A percentile compares a stretch with the other conserved stretches of the same genome.
Evolutionary conservation across 495 filamentous ascomycete species (phyloP).

Genomic region (Penicillium malachiteum): DNA sequence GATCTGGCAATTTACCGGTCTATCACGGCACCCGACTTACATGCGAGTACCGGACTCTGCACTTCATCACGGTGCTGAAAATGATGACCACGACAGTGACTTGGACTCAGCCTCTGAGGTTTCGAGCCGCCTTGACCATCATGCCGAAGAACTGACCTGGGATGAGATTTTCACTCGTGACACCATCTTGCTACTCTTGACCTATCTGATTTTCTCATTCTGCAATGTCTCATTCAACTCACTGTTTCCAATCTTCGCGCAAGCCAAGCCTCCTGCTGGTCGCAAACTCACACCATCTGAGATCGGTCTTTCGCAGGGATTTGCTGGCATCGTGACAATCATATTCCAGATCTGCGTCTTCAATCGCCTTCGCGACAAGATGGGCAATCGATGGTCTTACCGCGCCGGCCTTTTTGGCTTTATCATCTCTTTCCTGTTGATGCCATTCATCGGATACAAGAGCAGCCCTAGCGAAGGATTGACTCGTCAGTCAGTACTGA

Average conservation of each 20-base stretch:
- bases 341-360: slow-evolving; percentile 86
- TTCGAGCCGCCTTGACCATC: slow-evolving; percentile 33
- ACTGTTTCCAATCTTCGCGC: slow-evolving; percentile 87
- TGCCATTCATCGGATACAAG: slow-evolving; percentile 87
- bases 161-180: slow-evolving; percentile 69
- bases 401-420: slow-evolving; percentile 78
- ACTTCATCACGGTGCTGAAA: slow-evolving; percentile 26
- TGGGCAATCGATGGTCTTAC: slow-evolving; percentile 86
- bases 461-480: slow-evolving; percentile 46
- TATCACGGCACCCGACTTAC: slow-evolving; percentile 58
- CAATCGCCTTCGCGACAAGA: slow-evolving; percentile 69
- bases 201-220: slow-evolving; percentile 85
- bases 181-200: slow-evolving; percentile 74
- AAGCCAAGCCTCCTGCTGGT: slow-evolving; percentile 70
- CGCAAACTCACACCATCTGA: slow-evolving; percentile 71
- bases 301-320: slow-evolving; percentile 82
- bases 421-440: slow-evolving; percentile 76
- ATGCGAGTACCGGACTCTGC: slow-evolving; percentile 35
- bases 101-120: slow-evolving; percentile 45
- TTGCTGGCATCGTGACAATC: slow-evolving; percentile 81
- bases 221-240: slow-evolving; percentile 88
- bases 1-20: slow-evolving; percentile 72
- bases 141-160: slow-evolving; percentile 39
- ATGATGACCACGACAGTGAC: slow-evolving; percentile 40
- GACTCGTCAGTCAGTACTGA: slow-evolving; percentile 61